phyloP scores from a whole-genome alignment of 73 alveolate genomes.

The Symbiodinium pilosum region DNA sequence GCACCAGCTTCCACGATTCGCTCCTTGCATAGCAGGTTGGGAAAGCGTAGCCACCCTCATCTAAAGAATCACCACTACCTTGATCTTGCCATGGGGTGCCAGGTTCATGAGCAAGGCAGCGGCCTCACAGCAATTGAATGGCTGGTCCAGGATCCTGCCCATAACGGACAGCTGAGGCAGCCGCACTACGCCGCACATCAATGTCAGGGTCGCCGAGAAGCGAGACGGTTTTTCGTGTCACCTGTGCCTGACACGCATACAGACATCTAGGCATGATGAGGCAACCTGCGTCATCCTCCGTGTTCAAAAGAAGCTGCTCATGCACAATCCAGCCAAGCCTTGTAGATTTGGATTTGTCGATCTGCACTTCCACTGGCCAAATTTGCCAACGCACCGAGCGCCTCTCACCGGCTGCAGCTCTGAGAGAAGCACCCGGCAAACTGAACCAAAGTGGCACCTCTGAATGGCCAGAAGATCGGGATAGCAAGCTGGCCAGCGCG shows the following conservation, averaged over 20 bases:
- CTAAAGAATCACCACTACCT: too few species aligned
- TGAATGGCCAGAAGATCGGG: conserved; percentile 26
- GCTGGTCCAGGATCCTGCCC: too few species aligned
- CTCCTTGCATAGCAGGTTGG: background rate
- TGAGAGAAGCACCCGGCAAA: background rate
- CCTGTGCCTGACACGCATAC: conserved; percentile 10
- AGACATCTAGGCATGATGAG: too few species aligned
- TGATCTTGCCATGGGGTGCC: conserved; percentile 88
- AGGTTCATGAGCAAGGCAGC: conserved; percentile 82
- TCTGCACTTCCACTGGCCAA: conserved; percentile 83
- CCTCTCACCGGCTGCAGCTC: background rate
- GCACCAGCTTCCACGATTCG: conserved; percentile 88
- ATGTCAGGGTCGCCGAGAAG: conserved; percentile 43
- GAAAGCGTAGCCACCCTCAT: background rate
- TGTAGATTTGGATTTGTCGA: conserved; percentile 81
- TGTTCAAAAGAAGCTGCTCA: too few species aligned
- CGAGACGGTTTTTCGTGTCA: conserved; percentile 64
- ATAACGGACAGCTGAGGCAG: too few species aligned
- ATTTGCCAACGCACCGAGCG: conserved; percentile 91
- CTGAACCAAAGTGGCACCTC: background rate
- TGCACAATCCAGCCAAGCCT: too few species aligned
- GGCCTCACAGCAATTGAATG: too few species aligned
- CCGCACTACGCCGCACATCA: conserved; percentile 31
- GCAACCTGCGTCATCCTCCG: too few species aligned
- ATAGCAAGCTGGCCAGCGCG: conserved; percentile 45